Evolutionary conservation across 2,329 filamentous ascomycete genomes (phyloP), one percentile per base, ranked within the genome.

Genomic region (Beauveria bassiana): DNA sequence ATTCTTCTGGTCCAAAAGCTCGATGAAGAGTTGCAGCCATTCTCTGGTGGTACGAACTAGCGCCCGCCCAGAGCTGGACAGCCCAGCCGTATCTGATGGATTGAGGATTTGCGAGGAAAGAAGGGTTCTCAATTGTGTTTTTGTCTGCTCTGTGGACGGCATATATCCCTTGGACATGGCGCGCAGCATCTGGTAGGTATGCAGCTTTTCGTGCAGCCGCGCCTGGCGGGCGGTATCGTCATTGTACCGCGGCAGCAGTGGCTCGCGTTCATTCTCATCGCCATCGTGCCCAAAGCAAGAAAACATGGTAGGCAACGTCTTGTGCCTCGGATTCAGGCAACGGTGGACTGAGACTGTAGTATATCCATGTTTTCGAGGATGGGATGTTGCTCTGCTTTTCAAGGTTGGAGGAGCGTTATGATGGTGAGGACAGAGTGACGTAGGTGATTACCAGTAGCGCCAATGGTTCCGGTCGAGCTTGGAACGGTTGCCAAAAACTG

Each of bases 131-230:
- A 98, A 78, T 66, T 96, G 92, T 71, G 87, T 79, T 68, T 95
- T 88, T 66, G 83, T 71, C 73, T 98, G 93, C 67, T 95, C 88
- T 12, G 90, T 97, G 6, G 91, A 95, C 52, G 93, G 93, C 89
- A 98, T 93, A 74, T 87, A 97, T 6, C 93, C 93, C 69, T 90
- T 85, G 1, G 84, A 84, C 10, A 97, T 73, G 60, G 93, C 93
- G 59, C 90, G 84, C 31, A 92, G 72, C 88, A 96, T 96, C 79
- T 96, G 91, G 71, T 96, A 97, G 28, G 88, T 88, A 75, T 96
- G 93, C 64, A 98, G 83, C 79, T 96, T 97, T 73, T 93, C 86
- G 70, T 93, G 90, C 62, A 96, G 81, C 68, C 86, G 81, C 53
- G 86, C 81, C 80, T 96, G 90, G 59, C 93, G 78, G 38, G 80